phyloP scores from a whole-genome alignment of 805 yeast genomes.

The Ogataea chonburiensis region DNA sequence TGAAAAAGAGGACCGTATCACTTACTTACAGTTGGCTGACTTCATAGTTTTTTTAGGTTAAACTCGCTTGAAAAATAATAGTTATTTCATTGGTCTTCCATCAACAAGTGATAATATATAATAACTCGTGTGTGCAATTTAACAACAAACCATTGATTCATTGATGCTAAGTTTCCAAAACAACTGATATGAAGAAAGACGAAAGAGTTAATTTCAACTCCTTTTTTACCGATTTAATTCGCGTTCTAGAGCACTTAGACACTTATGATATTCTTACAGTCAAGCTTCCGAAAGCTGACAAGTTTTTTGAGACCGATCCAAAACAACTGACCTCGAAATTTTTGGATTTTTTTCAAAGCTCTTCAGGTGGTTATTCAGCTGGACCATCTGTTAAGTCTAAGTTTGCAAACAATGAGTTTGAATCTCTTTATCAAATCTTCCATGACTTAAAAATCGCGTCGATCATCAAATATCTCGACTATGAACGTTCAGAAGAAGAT shows the following conservation, averaged over 20 bases:
- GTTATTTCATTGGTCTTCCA: neutral
- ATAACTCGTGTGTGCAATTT: too few species aligned
- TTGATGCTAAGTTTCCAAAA: neutral
- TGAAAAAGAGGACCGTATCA: too few species aligned
- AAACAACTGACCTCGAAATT: conserved; percentile 43
- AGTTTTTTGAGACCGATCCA: conserved; percentile 47
- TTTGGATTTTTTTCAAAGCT: conserved; percentile 34
- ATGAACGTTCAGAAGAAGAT: conserved; percentile 46
- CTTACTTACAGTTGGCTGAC: too few species aligned
- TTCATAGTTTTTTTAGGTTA: neutral
- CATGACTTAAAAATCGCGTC: conserved; percentile 67
- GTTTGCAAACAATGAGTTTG: conserved; percentile 40
- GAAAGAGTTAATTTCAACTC: conserved; percentile 9
- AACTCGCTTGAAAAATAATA: neutral
- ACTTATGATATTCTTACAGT: conserved; percentile 14
- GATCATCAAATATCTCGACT: conserved; percentile 44
- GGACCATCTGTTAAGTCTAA: conserved; percentile 36
- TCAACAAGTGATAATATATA: too few species aligned
- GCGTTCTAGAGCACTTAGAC: conserved; percentile 26
- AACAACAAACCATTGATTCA: too few species aligned
- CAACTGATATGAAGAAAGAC: conserved; percentile 7
- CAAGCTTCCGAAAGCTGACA: conserved; percentile 39
- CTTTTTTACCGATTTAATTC: conserved; percentile 24
- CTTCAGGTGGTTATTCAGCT: conserved; percentile 35
- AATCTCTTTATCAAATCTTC: conserved; percentile 52